Evolutionary conservation across 495 filamentous ascomycete genomes (phyloP), one percentile per base, ranked within the genome.

Genomic region (Hypoxylon cercidicola): DNA sequence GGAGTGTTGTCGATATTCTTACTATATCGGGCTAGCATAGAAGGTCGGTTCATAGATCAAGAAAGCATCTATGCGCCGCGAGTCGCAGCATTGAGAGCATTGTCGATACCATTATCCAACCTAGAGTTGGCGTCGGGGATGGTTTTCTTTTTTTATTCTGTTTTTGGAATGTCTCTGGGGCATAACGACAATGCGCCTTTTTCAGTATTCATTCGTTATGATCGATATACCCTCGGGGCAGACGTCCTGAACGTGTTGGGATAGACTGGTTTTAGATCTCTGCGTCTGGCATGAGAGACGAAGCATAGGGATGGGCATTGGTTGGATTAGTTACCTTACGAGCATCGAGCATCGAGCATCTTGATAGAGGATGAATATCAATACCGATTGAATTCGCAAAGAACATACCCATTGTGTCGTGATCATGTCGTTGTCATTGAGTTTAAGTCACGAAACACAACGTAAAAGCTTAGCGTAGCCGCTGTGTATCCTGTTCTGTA

Each of bases 1-100:
- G 30, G 30, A 32, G 30, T 32, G 61, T 52, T 37, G 46, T 5
- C 34, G 34, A 37, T n/a, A 2, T 11, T 37, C 8, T 32, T 32
- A 10, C 10, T 32, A 32, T 32, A n/a, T n/a, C n/a, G n/a, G 30
- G 30, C 30, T 32, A 32, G 5, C 10, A 32, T 10, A 10, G 10
- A 32, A 10, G 10, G 30, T 32, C 30, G 30, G 30, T 32, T 32
- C 30, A 32, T 10, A n/a, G 34, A 37, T n/a, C 25, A 28, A 7
- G 25, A 7, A 28, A 28, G 3, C 3, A 28, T 28, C 25, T 28
- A 28, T 28, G 25, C 7, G 25, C 3, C 7, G 25, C 25, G 11
- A 12, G 13, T 37, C 13, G 34, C 34, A 37, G 34, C 34, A 37
- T 12, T 37, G 34, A 37, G 34, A 37, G 34, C 34, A 12, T 37